Conservation (phyloP, 192 early-diverging fungal genomes). For the Mortierella claussenii region DNA sequence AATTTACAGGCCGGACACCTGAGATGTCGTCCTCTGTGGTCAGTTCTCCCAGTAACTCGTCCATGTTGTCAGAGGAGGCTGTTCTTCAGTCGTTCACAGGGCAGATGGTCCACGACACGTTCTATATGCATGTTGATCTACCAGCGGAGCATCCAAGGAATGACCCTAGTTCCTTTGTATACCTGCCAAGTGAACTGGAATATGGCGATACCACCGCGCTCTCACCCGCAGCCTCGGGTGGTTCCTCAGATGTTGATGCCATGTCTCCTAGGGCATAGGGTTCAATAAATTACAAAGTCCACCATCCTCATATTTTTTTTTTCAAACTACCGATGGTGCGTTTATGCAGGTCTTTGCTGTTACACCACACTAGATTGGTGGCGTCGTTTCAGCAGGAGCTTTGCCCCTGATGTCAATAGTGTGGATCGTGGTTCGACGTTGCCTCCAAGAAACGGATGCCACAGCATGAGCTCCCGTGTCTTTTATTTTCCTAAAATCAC, state of each 20-base stretch:
- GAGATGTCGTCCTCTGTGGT: constrained; percentile 17
- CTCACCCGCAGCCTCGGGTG: constrained; percentile 18
- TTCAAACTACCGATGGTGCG: no score
- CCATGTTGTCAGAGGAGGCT: constrained; percentile 15
- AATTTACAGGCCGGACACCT: neutral
- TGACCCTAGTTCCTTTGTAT: constrained; percentile 20
- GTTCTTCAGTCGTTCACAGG: constrained; percentile 27
- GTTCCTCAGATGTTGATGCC: constrained; percentile 24
- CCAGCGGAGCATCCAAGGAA: constrained; percentile 34
- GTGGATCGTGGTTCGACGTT: no score
- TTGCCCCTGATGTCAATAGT: no score
- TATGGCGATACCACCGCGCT: constrained; percentile 33
- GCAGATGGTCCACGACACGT: constrained; percentile 17
- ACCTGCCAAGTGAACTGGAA: constrained; percentile 32
- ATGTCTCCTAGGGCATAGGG: no score
- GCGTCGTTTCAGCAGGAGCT: no score
- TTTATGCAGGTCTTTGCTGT: no score
- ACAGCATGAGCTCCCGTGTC: no score
- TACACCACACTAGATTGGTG: no score
- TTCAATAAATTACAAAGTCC: no score
- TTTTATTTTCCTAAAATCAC: no score
- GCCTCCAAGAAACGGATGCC: no score
- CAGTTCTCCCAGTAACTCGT: constrained; percentile 6
- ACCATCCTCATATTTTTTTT: no score
- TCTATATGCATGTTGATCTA: constrained; percentile 20